A percentile compares a stretch with the other conserved stretches of the same genome.
phyloP scores from a whole-genome alignment of 371 early-diverging fungal genomes.

The Haplosporangium sp. region DNA sequence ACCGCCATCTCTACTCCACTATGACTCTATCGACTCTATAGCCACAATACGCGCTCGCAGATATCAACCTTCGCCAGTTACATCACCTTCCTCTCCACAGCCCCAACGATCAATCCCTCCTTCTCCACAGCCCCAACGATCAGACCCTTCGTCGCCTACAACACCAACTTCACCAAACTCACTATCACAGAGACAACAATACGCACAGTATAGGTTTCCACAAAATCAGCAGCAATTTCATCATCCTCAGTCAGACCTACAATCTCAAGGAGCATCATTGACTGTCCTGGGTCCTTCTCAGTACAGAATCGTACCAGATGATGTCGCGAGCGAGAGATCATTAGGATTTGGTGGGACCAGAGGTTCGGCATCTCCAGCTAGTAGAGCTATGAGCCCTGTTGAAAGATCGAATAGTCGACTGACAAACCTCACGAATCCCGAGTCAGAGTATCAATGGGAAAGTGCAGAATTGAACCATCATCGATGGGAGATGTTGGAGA shows the following conservation, averaged over 20 bases:
- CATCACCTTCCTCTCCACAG: slow-evolving; percentile 9
- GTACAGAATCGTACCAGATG: slow-evolving; percentile 24
- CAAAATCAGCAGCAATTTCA: slow-evolving; percentile 11
- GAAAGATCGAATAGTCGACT: slow-evolving; percentile 39
- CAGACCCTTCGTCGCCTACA: slow-evolving; percentile 7
- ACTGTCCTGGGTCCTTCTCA: slow-evolving; percentile 24
- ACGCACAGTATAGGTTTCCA: slow-evolving; percentile 1
- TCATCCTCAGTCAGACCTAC: slow-evolving; percentile 3
- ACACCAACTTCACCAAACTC: slow-evolving; percentile 18
- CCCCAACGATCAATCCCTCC: slow-evolving; percentile 13
- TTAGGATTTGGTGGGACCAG: neutral
- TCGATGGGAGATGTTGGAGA: slow-evolving; percentile 42
- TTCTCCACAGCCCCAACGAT: slow-evolving; percentile 15
- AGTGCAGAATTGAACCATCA: slow-evolving; percentile 41
- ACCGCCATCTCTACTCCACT: slow-evolving; percentile 20
- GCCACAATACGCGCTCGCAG: slow-evolving; percentile 23
- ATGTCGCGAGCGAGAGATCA: neutral
- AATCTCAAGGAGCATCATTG: slow-evolving; percentile 7
- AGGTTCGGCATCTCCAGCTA: neutral
- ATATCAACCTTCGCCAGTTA: neutral
- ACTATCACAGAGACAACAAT: slow-evolving; percentile 11
- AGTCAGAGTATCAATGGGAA: slow-evolving; percentile 48
- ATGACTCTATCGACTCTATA: slow-evolving; percentile 36
- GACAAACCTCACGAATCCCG: slow-evolving; percentile 28
- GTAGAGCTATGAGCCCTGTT: slow-evolving; percentile 17